A percentile compares a stretch with the other conserved stretches of the same genome.
Evolutionary conservation across 768 basidiomycete species (phyloP).

Genomic region (Termitomyces sp.): DNA sequence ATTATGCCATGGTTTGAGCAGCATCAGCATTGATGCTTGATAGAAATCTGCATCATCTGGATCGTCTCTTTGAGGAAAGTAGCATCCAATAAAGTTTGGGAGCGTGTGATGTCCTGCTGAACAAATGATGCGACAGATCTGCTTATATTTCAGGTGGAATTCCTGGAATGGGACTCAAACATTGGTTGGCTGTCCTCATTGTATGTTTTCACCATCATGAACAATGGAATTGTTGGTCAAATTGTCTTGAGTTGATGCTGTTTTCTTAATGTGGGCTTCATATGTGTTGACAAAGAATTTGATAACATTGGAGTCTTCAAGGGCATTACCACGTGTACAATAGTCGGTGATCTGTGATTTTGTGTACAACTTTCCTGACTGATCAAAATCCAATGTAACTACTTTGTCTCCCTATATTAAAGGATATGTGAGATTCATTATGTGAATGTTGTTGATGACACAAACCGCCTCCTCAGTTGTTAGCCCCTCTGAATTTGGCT

Average conservation of each 20-base stretch:
- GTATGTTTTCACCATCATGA: no score
- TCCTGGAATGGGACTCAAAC: not conserved
- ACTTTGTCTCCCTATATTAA: conserved; percentile 2
- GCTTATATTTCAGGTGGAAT: conserved; percentile 6
- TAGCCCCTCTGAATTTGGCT: no score
- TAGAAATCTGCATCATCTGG: conserved; percentile 22
- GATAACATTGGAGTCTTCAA: not conserved
- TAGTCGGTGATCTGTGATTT: conserved; percentile 1
- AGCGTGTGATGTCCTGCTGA: conserved; percentile 23
- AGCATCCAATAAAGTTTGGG: conserved; percentile 33
- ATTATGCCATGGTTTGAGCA: conserved; percentile 20
- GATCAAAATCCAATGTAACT: not conserved
- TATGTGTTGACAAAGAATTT: not conserved
- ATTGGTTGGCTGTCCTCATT: no score
- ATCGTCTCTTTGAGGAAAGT: conserved; percentile 28
- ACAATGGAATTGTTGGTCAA: no score
- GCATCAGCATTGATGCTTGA: conserved; percentile 25
- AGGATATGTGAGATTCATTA: no score
- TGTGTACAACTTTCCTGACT: not conserved
- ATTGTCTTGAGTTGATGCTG: no score
- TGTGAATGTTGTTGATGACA: no score
- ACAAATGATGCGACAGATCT: conserved; percentile 17
- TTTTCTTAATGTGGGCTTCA: no score
- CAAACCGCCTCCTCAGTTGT: no score
- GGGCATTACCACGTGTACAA: not conserved